phyloP scores from a whole-genome alignment of 176 grass and related monocot species.

The Triticum dicoccoides region DNA sequence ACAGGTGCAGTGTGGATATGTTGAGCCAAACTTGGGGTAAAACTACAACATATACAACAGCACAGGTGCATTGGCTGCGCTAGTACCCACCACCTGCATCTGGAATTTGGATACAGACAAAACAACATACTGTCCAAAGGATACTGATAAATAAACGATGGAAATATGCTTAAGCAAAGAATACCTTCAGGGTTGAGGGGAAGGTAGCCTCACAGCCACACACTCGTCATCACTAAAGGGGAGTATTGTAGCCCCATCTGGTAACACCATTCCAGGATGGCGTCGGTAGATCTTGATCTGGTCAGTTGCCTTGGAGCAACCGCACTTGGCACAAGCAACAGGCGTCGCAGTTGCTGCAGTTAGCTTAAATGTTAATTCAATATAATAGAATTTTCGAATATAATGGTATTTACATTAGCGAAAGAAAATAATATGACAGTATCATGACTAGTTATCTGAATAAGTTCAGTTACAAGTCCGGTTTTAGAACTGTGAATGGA shows the following conservation, averaged over 20 bases:
- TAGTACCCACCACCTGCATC: conserved; percentile 8
- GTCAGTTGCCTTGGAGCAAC: conserved; percentile 32
- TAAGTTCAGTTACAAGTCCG: no score
- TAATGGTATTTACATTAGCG: no score
- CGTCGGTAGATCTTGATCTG: conserved; percentile 39
- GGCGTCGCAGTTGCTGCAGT: background rate
- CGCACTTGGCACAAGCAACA: background rate
- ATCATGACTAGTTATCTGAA: no score
- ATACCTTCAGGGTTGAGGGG: conserved; percentile 37
- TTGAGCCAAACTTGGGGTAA: background rate
- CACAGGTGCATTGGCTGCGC: background rate
- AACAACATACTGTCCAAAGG: background rate
- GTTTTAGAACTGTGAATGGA: no score
- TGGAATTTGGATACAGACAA: background rate
- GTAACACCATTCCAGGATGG: conserved; percentile 30
- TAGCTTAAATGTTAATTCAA: no score
- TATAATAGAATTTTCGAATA: no score
- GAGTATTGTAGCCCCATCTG: conserved; percentile 45
- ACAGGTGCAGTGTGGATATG: background rate
- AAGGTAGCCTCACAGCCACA: conserved; percentile 56
- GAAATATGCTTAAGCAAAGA: background rate
- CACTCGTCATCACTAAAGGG: conserved; percentile 55
- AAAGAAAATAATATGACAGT: no score
- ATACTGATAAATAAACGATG: background rate
- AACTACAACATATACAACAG: background rate